Base-by-base conservation (phyloP, 129 eudicot species). In the Saposhnikovia divaricata region DNA sequence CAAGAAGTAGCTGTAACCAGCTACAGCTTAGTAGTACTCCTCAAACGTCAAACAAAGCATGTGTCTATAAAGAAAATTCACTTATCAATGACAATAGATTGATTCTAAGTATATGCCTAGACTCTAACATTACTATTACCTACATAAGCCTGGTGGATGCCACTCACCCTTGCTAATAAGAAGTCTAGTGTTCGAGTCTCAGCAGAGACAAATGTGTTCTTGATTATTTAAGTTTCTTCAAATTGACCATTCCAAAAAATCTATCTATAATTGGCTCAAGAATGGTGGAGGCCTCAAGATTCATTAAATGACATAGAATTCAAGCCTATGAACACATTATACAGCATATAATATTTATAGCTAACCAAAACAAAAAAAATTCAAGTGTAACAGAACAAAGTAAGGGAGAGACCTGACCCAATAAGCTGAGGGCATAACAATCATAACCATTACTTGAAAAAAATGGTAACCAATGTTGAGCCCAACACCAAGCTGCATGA, bases 401-500 rank as follows among this genome's bases (percentile, higher is more conserved):
- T 28, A 72, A 19, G 28, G 16, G 59, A 9, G 63, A 75, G 69
- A 93, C 98, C 97, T 93, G 98, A 84, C 85, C 97, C 80, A 91
- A 61, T 78, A 93, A 88, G 86, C 98, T 91, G 74, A 93, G 95
- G n/a, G 98, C 98, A 81, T 91, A 89, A 27, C 97, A 93, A 85
- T 93, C 97, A 77, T 73, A 93, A 38, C 98, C 97, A 71, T 80
- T 68, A 65, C 77, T 59, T 12, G 97, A 88, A 69, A 89, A 93
- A 87, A 87, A 93, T 34, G 98, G 97, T 77, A 89, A 11, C 97
- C 97, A 93, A 81, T 91, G 89, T 81, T 93, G 93, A 79, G 97
- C 97, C 95, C 95, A 93, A 53, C 97, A 93, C 98, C 98, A 93
- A 84, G 97, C 95, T 9, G 97, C 98, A 71, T 93, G 98, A 78